Evolutionary conservation across 2,329 filamentous ascomycete species (phyloP).

Genomic region (Ceratocystis diversiconidia): DNA sequence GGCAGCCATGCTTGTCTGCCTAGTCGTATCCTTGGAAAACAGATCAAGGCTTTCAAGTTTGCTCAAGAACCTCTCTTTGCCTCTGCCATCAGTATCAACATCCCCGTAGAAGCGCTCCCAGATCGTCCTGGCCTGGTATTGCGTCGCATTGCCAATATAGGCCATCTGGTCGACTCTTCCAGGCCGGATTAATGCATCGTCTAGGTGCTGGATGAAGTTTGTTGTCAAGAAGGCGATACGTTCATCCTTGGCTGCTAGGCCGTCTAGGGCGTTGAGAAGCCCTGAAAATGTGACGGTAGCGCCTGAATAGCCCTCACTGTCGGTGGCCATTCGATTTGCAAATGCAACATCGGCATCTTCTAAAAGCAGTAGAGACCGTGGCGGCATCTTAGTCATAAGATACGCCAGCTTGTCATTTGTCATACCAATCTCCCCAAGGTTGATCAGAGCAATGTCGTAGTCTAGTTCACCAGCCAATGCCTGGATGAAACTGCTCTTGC

Average conservation of each 20-base stretch:
- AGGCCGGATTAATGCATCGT: conserved; percentile 77
- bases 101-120: conserved; percentile 95
- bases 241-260: conserved; percentile 88
- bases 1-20: conserved; percentile 68
- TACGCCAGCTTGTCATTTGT: conserved; percentile 82
- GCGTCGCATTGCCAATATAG: conserved; percentile 73
- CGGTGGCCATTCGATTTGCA: conserved; percentile 60
- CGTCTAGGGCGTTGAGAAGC: conserved; percentile 71
- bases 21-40: conserved; percentile 40
- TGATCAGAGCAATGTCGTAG: conserved; percentile 84
- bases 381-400: conserved; percentile 71
- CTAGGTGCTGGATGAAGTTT: conserved; percentile 80
- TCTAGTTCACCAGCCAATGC: conserved; percentile 84
- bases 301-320: conserved; percentile 70
- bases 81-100: conserved; percentile 48
- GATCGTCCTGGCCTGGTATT: conserved; percentile 70
- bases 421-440: conserved; percentile 76
- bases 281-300: conserved; percentile 91
- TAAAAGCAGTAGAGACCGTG: conserved; percentile 65
- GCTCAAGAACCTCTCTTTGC: conserved; percentile 54
- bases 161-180: conserved; percentile 90
- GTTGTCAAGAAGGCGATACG: conserved; percentile 87
- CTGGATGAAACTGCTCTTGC: conserved; percentile 93
- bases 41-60: conserved; percentile 57
- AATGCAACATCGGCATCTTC: conserved; percentile 92